A percentile compares a stretch with the other conserved stretches of the same genome.
Evolutionary conservation across 2,329 filamentous ascomycete species (phyloP).

Genomic region (Stagonosporopsis cucurbitacearum): DNA sequence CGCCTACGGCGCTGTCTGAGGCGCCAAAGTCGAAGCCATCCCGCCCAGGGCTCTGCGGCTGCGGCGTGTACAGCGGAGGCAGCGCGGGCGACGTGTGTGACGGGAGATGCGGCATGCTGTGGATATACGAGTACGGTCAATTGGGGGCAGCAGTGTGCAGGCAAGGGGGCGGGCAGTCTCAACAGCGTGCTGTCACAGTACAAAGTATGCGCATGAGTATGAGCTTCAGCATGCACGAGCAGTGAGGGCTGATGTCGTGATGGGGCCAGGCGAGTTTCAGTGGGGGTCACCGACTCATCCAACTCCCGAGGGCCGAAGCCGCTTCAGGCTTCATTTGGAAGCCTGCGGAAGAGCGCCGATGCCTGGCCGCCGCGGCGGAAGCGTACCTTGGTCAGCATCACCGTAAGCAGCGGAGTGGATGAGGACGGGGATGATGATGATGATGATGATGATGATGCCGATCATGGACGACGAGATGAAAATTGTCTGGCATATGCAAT

Average conservation of each 20-base stretch:
- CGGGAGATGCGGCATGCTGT: slow-evolving; percentile 61
- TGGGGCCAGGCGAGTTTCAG: slow-evolving; percentile 25
- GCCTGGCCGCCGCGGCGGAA: slow-evolving; percentile 13
- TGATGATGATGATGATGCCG: no score
- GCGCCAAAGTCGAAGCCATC: slow-evolving; percentile 48
- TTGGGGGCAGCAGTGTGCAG: slow-evolving; percentile 14
- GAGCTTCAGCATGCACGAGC: no score
- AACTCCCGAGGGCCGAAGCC: slow-evolving; percentile 22
- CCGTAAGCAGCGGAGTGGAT: slow-evolving; percentile 27
- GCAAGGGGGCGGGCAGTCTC: neutral
- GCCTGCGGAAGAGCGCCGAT: slow-evolving; percentile 32
- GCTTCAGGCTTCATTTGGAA: slow-evolving; percentile 25
- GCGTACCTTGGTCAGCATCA: slow-evolving; percentile 16
- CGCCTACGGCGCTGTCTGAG: slow-evolving; percentile 16
- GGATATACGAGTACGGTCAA: neutral
- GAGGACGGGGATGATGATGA: neutral
- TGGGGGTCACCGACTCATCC: slow-evolving; percentile 12
- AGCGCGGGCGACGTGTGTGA: slow-evolving; percentile 61
- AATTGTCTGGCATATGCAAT: slow-evolving; percentile 4
- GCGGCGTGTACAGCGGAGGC: slow-evolving; percentile 61
- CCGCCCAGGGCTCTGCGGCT: slow-evolving; percentile 52
- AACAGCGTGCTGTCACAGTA: neutral
- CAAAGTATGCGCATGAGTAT: slow-evolving; percentile 1
- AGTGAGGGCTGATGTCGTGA: slow-evolving; percentile 13
- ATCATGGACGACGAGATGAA: no score